Percentiles rank a stretch among this genome's conserved stretches.
Conservation (phyloP, 768 basidiomycete species). For the Lactarius vividus region DNA sequence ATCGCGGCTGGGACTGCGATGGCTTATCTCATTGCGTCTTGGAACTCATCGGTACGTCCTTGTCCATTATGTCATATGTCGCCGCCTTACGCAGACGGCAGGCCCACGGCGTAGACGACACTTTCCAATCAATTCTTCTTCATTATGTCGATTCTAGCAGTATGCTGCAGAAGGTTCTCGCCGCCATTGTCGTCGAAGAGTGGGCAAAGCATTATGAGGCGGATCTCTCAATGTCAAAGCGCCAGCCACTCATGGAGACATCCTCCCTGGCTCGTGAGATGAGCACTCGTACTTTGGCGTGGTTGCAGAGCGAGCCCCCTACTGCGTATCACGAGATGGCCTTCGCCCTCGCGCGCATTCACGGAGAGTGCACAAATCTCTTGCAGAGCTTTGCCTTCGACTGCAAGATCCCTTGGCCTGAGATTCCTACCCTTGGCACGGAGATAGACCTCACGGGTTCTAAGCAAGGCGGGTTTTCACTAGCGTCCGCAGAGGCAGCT, state of each 20-base stretch:
- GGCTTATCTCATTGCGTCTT: conserved; percentile 62
- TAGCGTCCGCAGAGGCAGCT: conserved; percentile 70
- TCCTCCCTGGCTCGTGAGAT: conserved; percentile 66
- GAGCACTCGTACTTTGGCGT: conserved; percentile 60
- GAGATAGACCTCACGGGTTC: conserved; percentile 75
- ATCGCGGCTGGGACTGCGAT: conserved; percentile 76
- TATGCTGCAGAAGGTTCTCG: conserved; percentile 86
- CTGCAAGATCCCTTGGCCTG: conserved; percentile 77
- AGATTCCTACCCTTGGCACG: conserved; percentile 74
- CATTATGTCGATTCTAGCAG: conserved; percentile 85
- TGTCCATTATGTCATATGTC: conserved; percentile 6
- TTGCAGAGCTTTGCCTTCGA: conserved; percentile 83
- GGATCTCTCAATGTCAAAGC: conserved; percentile 31
- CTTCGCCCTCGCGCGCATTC: conserved; percentile 73
- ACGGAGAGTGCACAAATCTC: conserved; percentile 72
- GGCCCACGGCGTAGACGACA: conserved; percentile 51
- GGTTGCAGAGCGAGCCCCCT: conserved; percentile 74
- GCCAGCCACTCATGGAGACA: conserved; percentile 47
- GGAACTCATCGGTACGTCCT: conserved; percentile 57
- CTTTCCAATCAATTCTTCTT: conserved; percentile 70
- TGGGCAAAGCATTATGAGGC: conserved; percentile 69
- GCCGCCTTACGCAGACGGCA: conserved; percentile 18
- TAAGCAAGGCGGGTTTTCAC: conserved; percentile 66
- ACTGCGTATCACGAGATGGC: conserved; percentile 90
- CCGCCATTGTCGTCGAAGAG: conserved; percentile 86